Conservation (phyloP, 805 yeast species). For the Yarrowia phangngaensis region DNA sequence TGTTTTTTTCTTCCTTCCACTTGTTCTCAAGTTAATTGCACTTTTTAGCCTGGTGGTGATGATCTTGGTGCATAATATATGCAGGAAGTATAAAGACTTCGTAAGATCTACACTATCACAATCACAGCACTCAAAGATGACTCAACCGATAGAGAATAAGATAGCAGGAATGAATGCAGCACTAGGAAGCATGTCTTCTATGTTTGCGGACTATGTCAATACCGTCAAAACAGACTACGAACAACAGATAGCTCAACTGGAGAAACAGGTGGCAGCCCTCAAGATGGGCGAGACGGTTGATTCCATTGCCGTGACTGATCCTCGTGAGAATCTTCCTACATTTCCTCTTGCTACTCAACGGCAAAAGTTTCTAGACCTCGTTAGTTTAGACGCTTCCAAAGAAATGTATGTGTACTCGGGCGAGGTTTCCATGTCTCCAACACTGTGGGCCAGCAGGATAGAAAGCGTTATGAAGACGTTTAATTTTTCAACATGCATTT, state of each 20-base stretch:
- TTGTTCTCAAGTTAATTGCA: too few relatives aligned
- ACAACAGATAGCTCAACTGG: constrained; percentile 17
- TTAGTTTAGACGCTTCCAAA: background rate
- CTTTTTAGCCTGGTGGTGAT: too few relatives aligned
- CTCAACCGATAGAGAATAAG: constrained; percentile 23
- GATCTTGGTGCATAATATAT: background rate
- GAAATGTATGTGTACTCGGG: constrained; percentile 12
- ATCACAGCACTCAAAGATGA: constrained; percentile 2
- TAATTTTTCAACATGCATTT: constrained; percentile 22
- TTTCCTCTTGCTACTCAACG: constrained; percentile 14
- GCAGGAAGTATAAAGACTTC: background rate
- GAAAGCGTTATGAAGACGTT: constrained; percentile 24
- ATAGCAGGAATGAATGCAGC: constrained; percentile 18
- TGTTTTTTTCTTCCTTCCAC: too few relatives aligned
- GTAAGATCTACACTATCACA: too few relatives aligned
- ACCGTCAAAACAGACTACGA: constrained; percentile 25
- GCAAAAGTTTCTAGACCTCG: constrained; percentile 17
- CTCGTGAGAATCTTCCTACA: constrained; percentile 17
- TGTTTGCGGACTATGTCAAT: constrained; percentile 26
- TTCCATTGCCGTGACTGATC: constrained; percentile 20
- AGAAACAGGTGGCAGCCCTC: constrained; percentile 17
- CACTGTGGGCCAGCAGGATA: constrained; percentile 19
- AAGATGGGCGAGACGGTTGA: constrained; percentile 18
- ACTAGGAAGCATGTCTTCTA: constrained; percentile 18
- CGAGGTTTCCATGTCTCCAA: constrained; percentile 8